Evolutionary conservation across 2,329 filamentous ascomycete genomes (phyloP).

Genomic region (Fusarium begoniae): DNA sequence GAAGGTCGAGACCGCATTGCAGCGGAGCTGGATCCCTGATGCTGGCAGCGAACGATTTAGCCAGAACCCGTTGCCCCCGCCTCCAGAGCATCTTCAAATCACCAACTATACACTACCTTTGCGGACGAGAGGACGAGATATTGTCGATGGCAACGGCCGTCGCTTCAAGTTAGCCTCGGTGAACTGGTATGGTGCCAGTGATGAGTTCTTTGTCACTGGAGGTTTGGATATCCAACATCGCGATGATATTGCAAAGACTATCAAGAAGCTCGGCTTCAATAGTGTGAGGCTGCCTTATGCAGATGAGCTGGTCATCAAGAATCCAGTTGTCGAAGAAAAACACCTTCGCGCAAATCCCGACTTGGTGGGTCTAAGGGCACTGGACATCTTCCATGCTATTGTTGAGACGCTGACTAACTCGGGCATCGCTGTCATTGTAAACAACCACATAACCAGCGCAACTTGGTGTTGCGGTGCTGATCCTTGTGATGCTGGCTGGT

Average conservation of each 20-base stretch:
- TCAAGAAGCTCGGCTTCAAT: slow-evolving; percentile 73
- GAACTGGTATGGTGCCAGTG: slow-evolving; percentile 78
- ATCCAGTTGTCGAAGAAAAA: slow-evolving; percentile 61
- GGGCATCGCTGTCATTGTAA: slow-evolving; percentile 72
- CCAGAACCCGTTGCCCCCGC: slow-evolving; percentile 57
- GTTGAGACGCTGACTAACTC: slow-evolving; percentile 67
- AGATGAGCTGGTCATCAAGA: slow-evolving; percentile 71
- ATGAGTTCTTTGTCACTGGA: slow-evolving; percentile 71
- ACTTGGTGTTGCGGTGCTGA: slow-evolving; percentile 76
- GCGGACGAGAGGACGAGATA: slow-evolving; percentile 65
- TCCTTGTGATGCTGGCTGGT: slow-evolving; percentile 73
- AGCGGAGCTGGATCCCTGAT: slow-evolving; percentile 61
- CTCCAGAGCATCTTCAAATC: slow-evolving; percentile 55
- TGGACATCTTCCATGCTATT: slow-evolving; percentile 70
- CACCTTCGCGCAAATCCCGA: slow-evolving; percentile 68
- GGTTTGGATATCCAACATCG: slow-evolving; percentile 72
- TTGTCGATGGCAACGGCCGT: slow-evolving; percentile 65
- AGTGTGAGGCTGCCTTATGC: slow-evolving; percentile 75
- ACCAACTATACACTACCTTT: slow-evolving; percentile 64
- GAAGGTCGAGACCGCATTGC: slow-evolving; percentile 55
- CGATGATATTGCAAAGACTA: slow-evolving; percentile 65
- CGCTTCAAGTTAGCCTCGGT: slow-evolving; percentile 71
- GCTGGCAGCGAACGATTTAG: slow-evolving; percentile 56
- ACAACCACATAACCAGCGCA: slow-evolving; percentile 76
- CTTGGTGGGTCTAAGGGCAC: slow-evolving; percentile 62